Evolutionary conservation across 1,284 basidiomycete genomes (phyloP).

Genomic region (Lentinula novae-zelandiae): DNA sequence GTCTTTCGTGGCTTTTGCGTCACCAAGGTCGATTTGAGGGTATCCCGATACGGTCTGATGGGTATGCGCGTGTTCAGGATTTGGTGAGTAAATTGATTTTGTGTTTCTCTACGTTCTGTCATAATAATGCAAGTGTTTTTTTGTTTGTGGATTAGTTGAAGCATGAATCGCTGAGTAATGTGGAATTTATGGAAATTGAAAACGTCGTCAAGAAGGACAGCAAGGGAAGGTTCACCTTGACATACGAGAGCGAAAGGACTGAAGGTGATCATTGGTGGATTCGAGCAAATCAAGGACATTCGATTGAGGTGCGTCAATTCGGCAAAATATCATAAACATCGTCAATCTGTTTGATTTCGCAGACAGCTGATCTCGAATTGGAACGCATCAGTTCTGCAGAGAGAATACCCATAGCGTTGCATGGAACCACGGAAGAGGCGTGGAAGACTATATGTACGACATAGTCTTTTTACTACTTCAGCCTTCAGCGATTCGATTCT

Average conservation of each 20-base stretch:
- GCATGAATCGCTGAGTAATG: constrained; percentile 15
- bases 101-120: neutral
- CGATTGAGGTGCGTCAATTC: constrained; percentile 44
- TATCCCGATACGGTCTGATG: constrained; percentile 59
- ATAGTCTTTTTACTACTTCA: neutral
- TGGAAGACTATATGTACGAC: constrained; percentile 52
- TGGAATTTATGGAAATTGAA: constrained; percentile 49
- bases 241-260: constrained; percentile 44
- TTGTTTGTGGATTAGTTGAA: constrained; percentile 22
- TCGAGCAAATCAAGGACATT: constrained; percentile 81
- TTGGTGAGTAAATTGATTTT: constrained; percentile 36
- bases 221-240: constrained; percentile 61
- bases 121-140: neutral
- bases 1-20: constrained; percentile 65
- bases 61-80: constrained; percentile 59
- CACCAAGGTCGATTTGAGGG: constrained; percentile 65
- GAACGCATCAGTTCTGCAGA: constrained; percentile 44
- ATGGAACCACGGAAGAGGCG: constrained; percentile 51
- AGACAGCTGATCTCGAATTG: constrained; percentile 55
- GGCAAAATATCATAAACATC: neutral
- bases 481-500: neutral
- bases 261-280: constrained; percentile 61
- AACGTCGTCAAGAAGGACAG: constrained; percentile 57
- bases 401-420: constrained; percentile 57
- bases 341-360: neutral